Base-by-base conservation (phyloP, 2,329 filamentous ascomycete genomes). In the Botrytis porri region DNA sequence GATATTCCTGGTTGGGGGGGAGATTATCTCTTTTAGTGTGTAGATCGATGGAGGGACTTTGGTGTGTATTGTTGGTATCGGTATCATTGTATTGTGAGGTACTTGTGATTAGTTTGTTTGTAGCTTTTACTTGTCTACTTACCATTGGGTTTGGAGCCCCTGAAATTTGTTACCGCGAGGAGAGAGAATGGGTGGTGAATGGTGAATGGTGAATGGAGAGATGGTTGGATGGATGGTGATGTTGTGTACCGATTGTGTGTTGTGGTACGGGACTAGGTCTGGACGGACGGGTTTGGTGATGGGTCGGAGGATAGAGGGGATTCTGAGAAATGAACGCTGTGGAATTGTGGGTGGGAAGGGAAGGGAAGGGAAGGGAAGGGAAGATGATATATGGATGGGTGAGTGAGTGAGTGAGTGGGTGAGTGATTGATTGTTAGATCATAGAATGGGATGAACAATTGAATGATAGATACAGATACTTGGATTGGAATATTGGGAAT, bases 381-480 rank as follows among this genome's bases (percentile, higher is more conserved):
- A 37, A 14, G 35, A 22, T 25, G 57, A 18, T 37, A 61, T 14
- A 39, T 39, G 35, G 22, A 39, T 37, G 57, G 22, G 57, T 8
- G 22, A 14, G 22, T 41, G 37, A 25, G 2, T 18, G 4, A 32
- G 25, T 62, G 37, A 22, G 3, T 20, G 18, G 9, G 0, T 22
- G 43, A 45, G 18, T 16, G n/a, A 32, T 32, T 32, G 54, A 59
- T 4, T 59, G n/a, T 9, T 6, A 1, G n/a, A 29, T 29, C 35
- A 59, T 59, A 29, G n/a, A 41, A 62, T 62, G 37, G 37, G 60
- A 62, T 62, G 60, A 41, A 62, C 60, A 62, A 41, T 62, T 41
- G 57, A n/a, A n/a, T 16, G 10, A 62, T 29, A 32, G 60, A 62
- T 37, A 62, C 22, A 20, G 4, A 61, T 39, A 39, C 10, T 61